A percentile compares a stretch with the other conserved stretches of the same genome.
Conservation (phyloP, 2,329 filamentous ascomycete species). For the Neonectria sp. region DNA sequence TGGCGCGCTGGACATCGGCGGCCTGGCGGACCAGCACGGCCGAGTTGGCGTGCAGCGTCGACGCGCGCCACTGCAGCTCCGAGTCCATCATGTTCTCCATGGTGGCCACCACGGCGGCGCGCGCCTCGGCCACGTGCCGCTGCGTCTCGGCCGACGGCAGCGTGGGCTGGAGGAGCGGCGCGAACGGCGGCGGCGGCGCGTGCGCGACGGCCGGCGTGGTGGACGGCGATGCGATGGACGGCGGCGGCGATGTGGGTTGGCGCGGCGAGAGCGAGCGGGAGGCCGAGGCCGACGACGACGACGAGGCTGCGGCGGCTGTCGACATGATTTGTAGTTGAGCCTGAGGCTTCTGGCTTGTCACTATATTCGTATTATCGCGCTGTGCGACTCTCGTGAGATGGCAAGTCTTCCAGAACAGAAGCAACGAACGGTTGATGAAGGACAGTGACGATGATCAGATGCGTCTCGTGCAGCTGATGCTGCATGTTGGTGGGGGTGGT, state of each 20-base stretch:
- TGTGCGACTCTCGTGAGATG: conserved; percentile 4
- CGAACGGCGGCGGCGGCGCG: conserved; percentile 32
- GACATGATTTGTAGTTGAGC: conserved; percentile 20
- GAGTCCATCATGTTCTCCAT: conserved; percentile 80
- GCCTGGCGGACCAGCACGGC: conserved; percentile 77
- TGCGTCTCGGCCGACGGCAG: conserved; percentile 61
- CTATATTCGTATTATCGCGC: not conserved
- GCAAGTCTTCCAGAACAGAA: not conserved
- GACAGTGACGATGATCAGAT: conserved; percentile 16
- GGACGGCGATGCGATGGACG: conserved; percentile 41
- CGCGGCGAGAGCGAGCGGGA: conserved; percentile 40
- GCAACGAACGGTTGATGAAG: not conserved
- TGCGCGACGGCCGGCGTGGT: conserved; percentile 37
- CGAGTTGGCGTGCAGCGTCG: conserved; percentile 78
- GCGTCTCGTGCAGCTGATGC: conserved; percentile 28
- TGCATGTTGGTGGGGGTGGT: conserved; percentile 38
- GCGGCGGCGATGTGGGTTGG: conserved; percentile 45
- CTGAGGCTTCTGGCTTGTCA: not conserved
- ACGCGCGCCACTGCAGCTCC: conserved; percentile 77
- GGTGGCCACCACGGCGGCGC: conserved; percentile 71
- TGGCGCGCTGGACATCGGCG: conserved; percentile 73
- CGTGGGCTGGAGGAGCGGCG: conserved; percentile 51
- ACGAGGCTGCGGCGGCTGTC: conserved; percentile 30
- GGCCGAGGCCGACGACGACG: conserved; percentile 37
- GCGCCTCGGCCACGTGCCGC: conserved; percentile 69